Base-by-base conservation (phyloP, 2,329 filamentous ascomycete genomes). In the Rhynchosporium agropyri region DNA sequence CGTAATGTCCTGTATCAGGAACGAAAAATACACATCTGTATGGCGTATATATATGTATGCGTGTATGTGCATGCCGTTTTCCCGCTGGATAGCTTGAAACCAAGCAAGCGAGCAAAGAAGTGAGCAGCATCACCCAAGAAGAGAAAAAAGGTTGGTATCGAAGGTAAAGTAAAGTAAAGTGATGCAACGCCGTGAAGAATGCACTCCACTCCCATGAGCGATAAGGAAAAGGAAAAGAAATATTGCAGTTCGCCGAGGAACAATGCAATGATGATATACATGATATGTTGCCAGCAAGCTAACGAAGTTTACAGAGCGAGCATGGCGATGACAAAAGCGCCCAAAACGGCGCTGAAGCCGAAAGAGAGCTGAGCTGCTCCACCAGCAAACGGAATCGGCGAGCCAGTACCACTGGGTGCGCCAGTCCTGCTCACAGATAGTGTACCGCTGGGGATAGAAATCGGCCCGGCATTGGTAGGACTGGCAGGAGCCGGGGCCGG, bases 321-420 rank as follows among this genome's bases (percentile, higher is more conserved):
- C 26, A 67, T 61, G 38, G 68, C 70, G n/a, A 72, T 42, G 38
- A 72, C n/a, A 49, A 67, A 64, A 53, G 70, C 67, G 57, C 64
- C 67, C 55, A 69, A 46, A 60, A 70, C 58, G 62, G 65, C 67
- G 42, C 71, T 67, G 63, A 73, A 63, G 42, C 70, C 65, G 62
- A 70, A 58, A 65, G 67, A 64, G 60, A 55, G 60, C 55, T 65
- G 58, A 60, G 68, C 55, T 60, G 68, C 70, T 63, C 77, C 74
- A 58, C 76, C 74, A 56, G 78, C 73, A 61, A 74, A 70, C 54
- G 76, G 65, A 48, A 72, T 72, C 57, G 76, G 75, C 65, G 76
- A 75, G 43, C 10, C 20, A 20, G 74, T 71, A 13, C 70, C 61
- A 51, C 67, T 68, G 62, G 67, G 58, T 64, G 65, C 61, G 70